These are phyloP conservation scores for Echeveria elegans DNA, from an alignment of 164 flowering plant genomes.

Conservation along the genomic window DNA sequence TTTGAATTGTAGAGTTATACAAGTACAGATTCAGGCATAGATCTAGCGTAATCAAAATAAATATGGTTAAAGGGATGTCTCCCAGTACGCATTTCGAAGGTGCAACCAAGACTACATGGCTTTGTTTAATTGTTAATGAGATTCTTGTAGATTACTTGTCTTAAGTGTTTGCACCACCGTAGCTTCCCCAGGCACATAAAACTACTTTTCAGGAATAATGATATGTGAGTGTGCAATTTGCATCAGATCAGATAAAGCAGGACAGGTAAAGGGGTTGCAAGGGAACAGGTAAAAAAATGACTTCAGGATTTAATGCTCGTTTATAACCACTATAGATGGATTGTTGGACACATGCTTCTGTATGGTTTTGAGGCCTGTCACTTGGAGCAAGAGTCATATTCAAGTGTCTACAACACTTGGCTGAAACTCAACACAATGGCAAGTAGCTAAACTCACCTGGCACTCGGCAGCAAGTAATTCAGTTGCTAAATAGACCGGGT, in stretches of 20 bases:
- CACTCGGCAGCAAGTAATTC: background rate
- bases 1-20: too few species aligned
- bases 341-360: background rate
- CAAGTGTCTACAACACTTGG: slow-evolving; percentile 77
- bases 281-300: slow-evolving; percentile 64
- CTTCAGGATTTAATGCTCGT: background rate
- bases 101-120: too few species aligned
- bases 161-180: too few species aligned
- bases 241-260: slow-evolving; percentile 88
- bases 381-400: slow-evolving; percentile 93
- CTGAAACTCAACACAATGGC: slow-evolving; percentile 53
- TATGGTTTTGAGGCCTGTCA: slow-evolving; percentile 84
- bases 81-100: too few species aligned
- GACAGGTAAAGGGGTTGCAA: slow-evolving; percentile 70
- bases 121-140: too few species aligned
- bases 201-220: too few species aligned
- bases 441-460: slow-evolving; percentile 8
- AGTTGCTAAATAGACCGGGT: background rate
- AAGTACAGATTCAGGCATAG: too few species aligned
- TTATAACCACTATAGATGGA: background rate
- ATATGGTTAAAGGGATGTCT: too few species aligned
- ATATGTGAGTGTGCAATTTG: too few species aligned
- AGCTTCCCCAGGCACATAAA: too few species aligned
- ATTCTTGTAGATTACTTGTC: too few species aligned
- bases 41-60: too few species aligned